Conservation (phyloP, 2,329 filamentous ascomycete species). For the Aspergillus flavus region DNA sequence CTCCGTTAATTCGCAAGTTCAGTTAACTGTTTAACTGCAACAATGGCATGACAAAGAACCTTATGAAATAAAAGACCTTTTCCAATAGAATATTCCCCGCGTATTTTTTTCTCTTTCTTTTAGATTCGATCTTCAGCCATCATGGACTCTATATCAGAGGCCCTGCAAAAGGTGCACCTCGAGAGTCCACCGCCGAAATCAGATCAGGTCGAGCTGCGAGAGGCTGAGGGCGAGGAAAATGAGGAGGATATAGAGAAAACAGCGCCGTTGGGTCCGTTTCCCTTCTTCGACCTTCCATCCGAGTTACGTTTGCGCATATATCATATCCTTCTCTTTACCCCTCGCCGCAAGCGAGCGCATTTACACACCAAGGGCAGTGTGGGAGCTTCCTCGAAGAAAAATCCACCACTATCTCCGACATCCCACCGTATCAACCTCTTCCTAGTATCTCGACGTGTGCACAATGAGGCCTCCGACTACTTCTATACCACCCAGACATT, state of each 20-base stretch:
- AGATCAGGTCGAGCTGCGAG: constrained; percentile 15
- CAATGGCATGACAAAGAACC: constrained; percentile 28
- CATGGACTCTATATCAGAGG: constrained; percentile 25
- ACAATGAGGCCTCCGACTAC: constrained; percentile 54
- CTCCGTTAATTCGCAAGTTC: constrained; percentile 19
- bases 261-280: constrained; percentile 40
- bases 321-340: constrained; percentile 46
- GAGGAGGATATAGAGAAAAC: constrained; percentile 16
- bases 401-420: constrained; percentile 34
- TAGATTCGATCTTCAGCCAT: constrained; percentile 6
- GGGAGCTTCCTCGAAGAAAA: constrained; percentile 40
- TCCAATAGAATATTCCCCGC: constrained; percentile 22
- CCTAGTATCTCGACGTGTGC: constrained; percentile 46
- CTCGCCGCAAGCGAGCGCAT: constrained; percentile 28
- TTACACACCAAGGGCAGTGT: constrained; percentile 34
- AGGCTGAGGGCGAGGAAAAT: constrained; percentile 26
- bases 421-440: constrained; percentile 44
- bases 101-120: constrained; percentile 16
- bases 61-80: constrained; percentile 10
- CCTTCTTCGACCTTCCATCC: constrained; percentile 56
- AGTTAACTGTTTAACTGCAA: constrained; percentile 18
- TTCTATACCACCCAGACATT: constrained; percentile 58
- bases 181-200: constrained; percentile 19
- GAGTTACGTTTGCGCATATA: constrained; percentile 57
- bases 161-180: constrained; percentile 28